Evolutionary conservation across 441 rosid genomes (phyloP).

Genomic region (Jatropha podagrica): DNA sequence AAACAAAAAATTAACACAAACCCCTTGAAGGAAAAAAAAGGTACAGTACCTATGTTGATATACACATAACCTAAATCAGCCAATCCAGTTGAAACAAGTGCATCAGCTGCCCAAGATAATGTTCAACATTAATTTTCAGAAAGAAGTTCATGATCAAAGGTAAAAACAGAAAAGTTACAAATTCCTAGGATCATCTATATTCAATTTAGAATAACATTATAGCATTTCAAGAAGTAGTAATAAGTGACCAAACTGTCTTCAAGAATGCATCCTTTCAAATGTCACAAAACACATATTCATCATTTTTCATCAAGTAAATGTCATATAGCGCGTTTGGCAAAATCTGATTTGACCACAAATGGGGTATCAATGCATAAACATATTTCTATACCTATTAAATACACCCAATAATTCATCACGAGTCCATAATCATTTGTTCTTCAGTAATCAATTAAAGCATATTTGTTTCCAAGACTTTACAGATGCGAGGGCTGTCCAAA

Average conservation of each 20-base stretch:
- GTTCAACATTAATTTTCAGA: slow-evolving; percentile 27
- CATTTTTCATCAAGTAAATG: neutral
- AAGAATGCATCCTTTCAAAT: slow-evolving; percentile 1
- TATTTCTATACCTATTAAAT: neutral
- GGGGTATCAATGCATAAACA: neutral
- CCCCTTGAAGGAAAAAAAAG: slow-evolving; percentile 15
- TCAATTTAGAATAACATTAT: neutral
- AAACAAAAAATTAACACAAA: slow-evolving; percentile 14
- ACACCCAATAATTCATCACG: neutral
- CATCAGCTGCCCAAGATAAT: slow-evolving; percentile 64
- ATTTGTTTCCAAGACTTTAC: neutral
- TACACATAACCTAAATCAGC: slow-evolving; percentile 81
- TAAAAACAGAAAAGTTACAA: neutral
- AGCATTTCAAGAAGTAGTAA: neutral
- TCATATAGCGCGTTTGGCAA: neutral
- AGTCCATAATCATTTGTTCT: too few species aligned
- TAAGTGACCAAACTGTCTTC: neutral
- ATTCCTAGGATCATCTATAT: neutral
- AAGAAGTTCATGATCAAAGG: neutral
- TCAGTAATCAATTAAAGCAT: too few species aligned
- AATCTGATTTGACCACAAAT: neutral
- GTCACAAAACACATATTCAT: neutral
- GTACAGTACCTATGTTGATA: slow-evolving; percentile 76
- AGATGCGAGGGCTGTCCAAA: neutral
- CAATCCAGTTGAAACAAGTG: slow-evolving; percentile 82